Evolutionary conservation across 257 asterid species (phyloP).

Genomic region (Linderniella brevidens): DNA sequence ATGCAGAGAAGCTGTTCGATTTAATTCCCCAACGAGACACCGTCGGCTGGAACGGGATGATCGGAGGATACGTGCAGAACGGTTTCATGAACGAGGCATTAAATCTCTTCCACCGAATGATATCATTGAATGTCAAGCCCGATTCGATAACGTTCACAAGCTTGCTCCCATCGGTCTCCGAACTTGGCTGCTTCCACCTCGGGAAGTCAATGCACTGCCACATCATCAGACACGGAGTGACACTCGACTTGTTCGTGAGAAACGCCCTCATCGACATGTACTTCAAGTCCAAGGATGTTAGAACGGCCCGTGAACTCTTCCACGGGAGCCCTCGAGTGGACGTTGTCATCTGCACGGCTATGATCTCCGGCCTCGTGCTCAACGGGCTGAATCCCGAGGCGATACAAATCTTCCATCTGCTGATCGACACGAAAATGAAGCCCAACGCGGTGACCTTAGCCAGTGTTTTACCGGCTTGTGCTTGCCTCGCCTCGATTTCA

Average conservation of each 20-base stretch:
- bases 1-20: conserved; percentile 52
- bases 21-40: conserved; percentile 17
- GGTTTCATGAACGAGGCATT: conserved; percentile 44
- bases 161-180: conserved; percentile 56
- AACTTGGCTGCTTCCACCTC: conserved; percentile 16
- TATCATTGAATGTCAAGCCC: conserved; percentile 31
- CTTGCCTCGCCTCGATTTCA: conserved; percentile 39
- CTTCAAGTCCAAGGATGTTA: conserved; percentile 57
- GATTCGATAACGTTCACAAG: conserved; percentile 70
- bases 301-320: conserved; percentile 41
- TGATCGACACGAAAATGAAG: conserved; percentile 33
- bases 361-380: conserved; percentile 73
- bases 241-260: conserved; percentile 53
- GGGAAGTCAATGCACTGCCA: conserved; percentile 71
- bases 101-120: conserved; percentile 36
- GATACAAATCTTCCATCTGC: conserved; percentile 33
- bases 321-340: conserved; percentile 33
- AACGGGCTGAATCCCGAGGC: conserved; percentile 62
- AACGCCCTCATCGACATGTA: conserved; percentile 75
- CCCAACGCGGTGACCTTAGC: conserved; percentile 85
- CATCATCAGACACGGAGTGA: conserved; percentile 35
- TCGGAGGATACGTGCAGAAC: conserved; percentile 71
- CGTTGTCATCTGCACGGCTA: conserved; percentile 57
- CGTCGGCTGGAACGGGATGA: conserved; percentile 72
- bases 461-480: conserved; percentile 77